Conservation (phyloP, 179 eudicot species). For the Sideroxylon spinosum region DNA sequence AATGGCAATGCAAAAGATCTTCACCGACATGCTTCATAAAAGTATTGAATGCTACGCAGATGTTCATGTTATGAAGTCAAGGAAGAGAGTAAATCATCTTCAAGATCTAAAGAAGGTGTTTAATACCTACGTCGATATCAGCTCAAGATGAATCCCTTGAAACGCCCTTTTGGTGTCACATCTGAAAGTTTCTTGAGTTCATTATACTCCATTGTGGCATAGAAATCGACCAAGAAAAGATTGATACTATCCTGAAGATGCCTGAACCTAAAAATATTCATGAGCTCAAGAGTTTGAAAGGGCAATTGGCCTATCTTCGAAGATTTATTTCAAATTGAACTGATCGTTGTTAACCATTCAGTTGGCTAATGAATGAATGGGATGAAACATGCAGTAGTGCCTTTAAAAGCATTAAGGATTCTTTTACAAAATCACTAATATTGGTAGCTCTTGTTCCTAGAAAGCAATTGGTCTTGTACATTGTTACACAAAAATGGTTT, state of each 20-base stretch:
- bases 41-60: neutral
- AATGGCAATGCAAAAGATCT: neutral
- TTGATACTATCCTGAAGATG: neutral
- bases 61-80: neutral
- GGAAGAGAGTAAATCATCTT: neutral
- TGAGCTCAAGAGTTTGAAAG: too few relatives aligned
- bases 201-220: too few relatives aligned
- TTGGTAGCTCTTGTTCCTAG: neutral
- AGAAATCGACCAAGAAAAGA: neutral
- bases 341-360: too few relatives aligned
- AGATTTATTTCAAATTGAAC: too few relatives aligned
- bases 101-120: neutral
- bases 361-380: too few relatives aligned
- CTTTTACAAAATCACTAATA: neutral
- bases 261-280: too few relatives aligned
- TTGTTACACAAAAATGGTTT: too few relatives aligned
- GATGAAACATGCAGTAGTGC: neutral
- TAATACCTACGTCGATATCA: neutral
- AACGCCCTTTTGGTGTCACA: too few relatives aligned
- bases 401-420: slow-evolving; percentile 3
- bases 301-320: too few relatives aligned
- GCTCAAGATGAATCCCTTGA: too few relatives aligned
- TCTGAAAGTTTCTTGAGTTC: too few relatives aligned
- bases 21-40: neutral
- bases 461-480: neutral